Percentiles rank a stretch among this genome's conserved stretches.
phyloP scores from a whole-genome alignment of 2,329 filamentous ascomycete species.

The Rutstroemia sp. region DNA sequence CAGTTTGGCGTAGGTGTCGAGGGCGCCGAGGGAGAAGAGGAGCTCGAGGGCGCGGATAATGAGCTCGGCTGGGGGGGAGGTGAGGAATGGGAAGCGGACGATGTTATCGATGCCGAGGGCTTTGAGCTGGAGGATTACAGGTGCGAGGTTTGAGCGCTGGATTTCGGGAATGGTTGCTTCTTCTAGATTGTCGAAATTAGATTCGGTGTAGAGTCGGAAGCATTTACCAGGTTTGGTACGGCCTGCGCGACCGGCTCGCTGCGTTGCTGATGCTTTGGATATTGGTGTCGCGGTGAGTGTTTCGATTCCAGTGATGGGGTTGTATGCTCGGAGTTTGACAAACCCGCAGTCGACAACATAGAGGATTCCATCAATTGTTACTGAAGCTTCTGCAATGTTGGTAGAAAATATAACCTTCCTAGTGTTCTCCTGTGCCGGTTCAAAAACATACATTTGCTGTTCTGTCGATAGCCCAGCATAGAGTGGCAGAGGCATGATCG shows the following conservation, averaged over 20 bases:
- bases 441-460: slow-evolving; percentile 92
- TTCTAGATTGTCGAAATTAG: slow-evolving; percentile 56
- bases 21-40: slow-evolving; percentile 75
- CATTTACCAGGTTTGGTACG: slow-evolving; percentile 89
- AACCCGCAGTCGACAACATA: slow-evolving; percentile 89
- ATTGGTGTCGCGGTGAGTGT: slow-evolving; percentile 72
- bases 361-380: slow-evolving; percentile 87
- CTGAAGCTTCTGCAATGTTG: slow-evolving; percentile 93
- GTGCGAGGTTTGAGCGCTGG: slow-evolving; percentile 83
- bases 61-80: slow-evolving; percentile 75
- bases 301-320: slow-evolving; percentile 79
- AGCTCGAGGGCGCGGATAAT: slow-evolving; percentile 82
- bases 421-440: slow-evolving; percentile 70
- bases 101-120: slow-evolving; percentile 94
- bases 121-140: slow-evolving; percentile 84
- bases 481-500: slow-evolving; percentile 66
- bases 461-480: slow-evolving; percentile 87
- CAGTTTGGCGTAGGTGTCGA: slow-evolving; percentile 85
- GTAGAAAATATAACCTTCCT: slow-evolving; percentile 90
- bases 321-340: slow-evolving; percentile 82
- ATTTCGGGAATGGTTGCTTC: slow-evolving; percentile 81
- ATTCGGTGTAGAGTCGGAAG: slow-evolving; percentile 83
- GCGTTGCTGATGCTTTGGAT: slow-evolving; percentile 87
- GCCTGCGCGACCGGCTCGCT: slow-evolving; percentile 83
- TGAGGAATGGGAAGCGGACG: slow-evolving; percentile 81